Conservation (phyloP, 768 basidiomycete species). For the Termitomyces sp. region DNA sequence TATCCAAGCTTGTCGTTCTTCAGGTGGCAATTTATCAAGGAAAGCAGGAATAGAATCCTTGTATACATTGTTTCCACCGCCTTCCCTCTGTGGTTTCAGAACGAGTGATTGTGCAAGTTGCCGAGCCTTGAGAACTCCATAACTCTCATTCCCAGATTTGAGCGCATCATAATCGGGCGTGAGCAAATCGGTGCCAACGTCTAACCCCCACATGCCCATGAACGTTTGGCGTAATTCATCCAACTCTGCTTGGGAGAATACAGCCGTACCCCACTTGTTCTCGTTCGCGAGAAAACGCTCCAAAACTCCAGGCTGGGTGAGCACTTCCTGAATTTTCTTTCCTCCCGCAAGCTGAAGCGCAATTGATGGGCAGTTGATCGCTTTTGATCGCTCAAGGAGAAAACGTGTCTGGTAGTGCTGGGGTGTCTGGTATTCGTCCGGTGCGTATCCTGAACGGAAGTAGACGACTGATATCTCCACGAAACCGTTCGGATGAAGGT, state of each 20-base stretch:
- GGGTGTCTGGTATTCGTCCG: conserved; percentile 69
- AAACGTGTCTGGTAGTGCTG: conserved; percentile 71
- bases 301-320: conserved; percentile 69
- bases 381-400: conserved; percentile 72
- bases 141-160: conserved; percentile 26
- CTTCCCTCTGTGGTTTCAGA: conserved; percentile 97
- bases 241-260: conserved; percentile 37
- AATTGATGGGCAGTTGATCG: conserved; percentile 92
- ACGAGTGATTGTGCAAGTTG: conserved; percentile 57
- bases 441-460: conserved; percentile 87
- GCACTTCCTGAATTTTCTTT: conserved; percentile 92
- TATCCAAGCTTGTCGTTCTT: conserved; percentile 85
- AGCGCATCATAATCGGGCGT: conserved; percentile 26
- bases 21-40: conserved; percentile 54
- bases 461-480: conserved; percentile 86
- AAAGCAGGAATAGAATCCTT: conserved; percentile 76
- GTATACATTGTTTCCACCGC: conserved; percentile 96
- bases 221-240: conserved; percentile 67
- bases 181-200: conserved; percentile 38
- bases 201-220: conserved; percentile 87
- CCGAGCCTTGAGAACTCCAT: conserved; percentile 51
- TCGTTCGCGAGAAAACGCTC: conserved; percentile 62
- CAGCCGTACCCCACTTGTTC: conserved; percentile 29
- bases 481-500: conserved; percentile 26
- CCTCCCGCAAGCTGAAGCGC: conserved; percentile 92